Conservation (phyloP, 345 rosid genomes). For the Eucalyptus lansdowneana region DNA sequence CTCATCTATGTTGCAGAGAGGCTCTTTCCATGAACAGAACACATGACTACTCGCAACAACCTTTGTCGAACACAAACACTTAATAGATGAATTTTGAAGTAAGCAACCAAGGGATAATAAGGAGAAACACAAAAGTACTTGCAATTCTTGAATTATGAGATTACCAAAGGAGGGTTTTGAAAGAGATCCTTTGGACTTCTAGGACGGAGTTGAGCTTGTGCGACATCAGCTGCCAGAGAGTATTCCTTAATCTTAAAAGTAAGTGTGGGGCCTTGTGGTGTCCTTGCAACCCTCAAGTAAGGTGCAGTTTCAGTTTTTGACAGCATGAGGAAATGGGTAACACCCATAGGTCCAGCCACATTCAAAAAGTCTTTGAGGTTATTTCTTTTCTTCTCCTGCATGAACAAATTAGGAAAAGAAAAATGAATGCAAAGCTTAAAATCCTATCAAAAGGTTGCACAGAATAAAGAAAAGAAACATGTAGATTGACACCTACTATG, state of each 20-base stretch:
- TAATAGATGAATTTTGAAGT: background rate
- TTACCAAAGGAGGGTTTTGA: slow-evolving; percentile 83
- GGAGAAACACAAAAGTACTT: background rate
- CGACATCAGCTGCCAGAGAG: slow-evolving; percentile 61
- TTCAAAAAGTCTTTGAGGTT: slow-evolving; percentile 75
- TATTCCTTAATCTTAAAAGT: slow-evolving; percentile 76
- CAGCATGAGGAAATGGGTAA: slow-evolving; percentile 79
- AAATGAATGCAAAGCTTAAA: background rate
- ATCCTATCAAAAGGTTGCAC: background rate
- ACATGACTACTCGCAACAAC: background rate
- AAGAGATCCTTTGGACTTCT: slow-evolving; percentile 92
- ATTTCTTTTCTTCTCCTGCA: slow-evolving; percentile 88
- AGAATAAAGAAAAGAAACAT: background rate
- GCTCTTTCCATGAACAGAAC: background rate
- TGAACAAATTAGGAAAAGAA: background rate
- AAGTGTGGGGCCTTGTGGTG: slow-evolving; percentile 95
- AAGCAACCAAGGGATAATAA: background rate
- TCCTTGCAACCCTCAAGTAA: slow-evolving; percentile 72
- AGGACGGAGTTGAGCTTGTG: slow-evolving; percentile 77
- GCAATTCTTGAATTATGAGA: background rate
- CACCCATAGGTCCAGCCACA: slow-evolving; percentile 98
- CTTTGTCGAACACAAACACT: background rate
- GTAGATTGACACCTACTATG: background rate
- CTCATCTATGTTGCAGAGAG: background rate
- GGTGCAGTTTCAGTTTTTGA: slow-evolving; percentile 65